Evolutionary conservation across 2,329 filamentous ascomycete genomes (phyloP).

Genomic region (Cladosporium sp.): DNA sequence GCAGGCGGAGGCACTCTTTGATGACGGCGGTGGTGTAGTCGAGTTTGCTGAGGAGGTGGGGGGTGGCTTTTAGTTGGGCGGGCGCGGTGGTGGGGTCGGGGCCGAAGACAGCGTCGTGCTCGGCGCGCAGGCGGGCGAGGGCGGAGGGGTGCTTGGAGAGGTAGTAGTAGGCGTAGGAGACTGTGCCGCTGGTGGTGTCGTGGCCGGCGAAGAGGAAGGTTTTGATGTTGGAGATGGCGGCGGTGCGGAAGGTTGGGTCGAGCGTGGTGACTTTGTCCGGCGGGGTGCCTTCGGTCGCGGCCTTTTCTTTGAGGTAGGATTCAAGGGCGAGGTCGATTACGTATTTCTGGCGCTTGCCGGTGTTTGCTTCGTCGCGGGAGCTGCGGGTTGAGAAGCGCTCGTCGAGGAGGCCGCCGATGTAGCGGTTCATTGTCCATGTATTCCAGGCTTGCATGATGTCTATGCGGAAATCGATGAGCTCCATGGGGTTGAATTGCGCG

Average conservation of each 20-base stretch:
- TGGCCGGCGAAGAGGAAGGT: conserved; percentile 39
- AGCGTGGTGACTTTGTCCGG: conserved; percentile 25
- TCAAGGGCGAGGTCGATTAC: conserved; percentile 31
- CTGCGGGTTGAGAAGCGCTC: conserved; percentile 32
- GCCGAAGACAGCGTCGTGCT: conserved; percentile 50
- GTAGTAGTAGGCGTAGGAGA: conserved; percentile 36
- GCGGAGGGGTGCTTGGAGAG: conserved; percentile 31
- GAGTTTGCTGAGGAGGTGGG: conserved; percentile 45
- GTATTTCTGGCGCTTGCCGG: conserved; percentile 21
- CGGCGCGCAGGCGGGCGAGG: conserved; percentile 35
- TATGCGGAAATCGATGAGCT: conserved; percentile 33
- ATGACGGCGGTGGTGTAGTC: conserved; percentile 48
- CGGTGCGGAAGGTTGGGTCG: conserved; percentile 32
- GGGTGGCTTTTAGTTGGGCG: conserved; percentile 36
- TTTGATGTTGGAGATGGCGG: conserved; percentile 33
- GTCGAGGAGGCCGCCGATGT: conserved; percentile 31
- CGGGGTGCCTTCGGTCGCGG: conserved; percentile 11
- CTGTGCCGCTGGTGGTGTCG: conserved; percentile 35
- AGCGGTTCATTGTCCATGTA: conserved; percentile 31
- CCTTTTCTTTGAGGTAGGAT: conserved; percentile 35
- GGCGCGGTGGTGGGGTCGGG: conserved; percentile 31
- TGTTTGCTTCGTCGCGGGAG: conserved; percentile 23
- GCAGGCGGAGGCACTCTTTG: conserved; percentile 49
- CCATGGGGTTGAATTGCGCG: conserved; percentile 31
- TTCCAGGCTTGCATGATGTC: conserved; percentile 31